phyloP scores from a whole-genome alignment of 2,329 filamentous ascomycete species.

The Colletotrichum limetticola region DNA sequence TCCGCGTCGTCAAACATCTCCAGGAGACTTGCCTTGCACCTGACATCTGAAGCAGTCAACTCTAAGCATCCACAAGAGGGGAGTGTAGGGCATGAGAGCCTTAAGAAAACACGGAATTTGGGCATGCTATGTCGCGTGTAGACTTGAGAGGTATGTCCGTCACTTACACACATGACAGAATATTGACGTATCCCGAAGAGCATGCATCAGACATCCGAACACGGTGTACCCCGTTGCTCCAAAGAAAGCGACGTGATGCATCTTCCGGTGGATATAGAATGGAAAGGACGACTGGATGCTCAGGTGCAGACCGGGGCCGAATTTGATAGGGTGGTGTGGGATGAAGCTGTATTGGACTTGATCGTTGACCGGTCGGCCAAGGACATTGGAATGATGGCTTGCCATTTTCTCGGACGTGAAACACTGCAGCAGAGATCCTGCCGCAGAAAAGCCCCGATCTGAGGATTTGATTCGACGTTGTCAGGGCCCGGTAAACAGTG shows the following conservation, averaged over 20 bases:
- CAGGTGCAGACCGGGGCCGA: neutral
- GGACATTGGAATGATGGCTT: neutral
- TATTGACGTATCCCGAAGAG: slow-evolving; percentile 3
- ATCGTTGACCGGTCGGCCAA: neutral
- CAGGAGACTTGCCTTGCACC: neutral
- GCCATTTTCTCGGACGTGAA: neutral
- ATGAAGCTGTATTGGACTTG: neutral
- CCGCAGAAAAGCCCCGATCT: neutral
- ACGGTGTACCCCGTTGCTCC: slow-evolving; percentile 9
- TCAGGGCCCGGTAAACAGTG: neutral
- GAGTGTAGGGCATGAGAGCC: too few relatives aligned
- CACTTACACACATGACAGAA: slow-evolving; percentile 5
- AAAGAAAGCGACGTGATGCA: slow-evolving; percentile 27
- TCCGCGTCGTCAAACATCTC: neutral
- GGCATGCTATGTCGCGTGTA: neutral
- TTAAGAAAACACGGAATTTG: neutral
- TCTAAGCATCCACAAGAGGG: neutral
- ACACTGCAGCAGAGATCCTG: neutral
- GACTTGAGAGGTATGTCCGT: too few relatives aligned
- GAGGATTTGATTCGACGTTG: neutral
- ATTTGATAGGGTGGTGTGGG: neutral
- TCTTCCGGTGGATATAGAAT: neutral
- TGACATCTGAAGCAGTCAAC: neutral
- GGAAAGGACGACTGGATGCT: neutral
- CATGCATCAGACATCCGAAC: slow-evolving; percentile 1